Conservation (phyloP, 2,329 filamentous ascomycete species). For the Colletotrichum lindemuthianum region DNA sequence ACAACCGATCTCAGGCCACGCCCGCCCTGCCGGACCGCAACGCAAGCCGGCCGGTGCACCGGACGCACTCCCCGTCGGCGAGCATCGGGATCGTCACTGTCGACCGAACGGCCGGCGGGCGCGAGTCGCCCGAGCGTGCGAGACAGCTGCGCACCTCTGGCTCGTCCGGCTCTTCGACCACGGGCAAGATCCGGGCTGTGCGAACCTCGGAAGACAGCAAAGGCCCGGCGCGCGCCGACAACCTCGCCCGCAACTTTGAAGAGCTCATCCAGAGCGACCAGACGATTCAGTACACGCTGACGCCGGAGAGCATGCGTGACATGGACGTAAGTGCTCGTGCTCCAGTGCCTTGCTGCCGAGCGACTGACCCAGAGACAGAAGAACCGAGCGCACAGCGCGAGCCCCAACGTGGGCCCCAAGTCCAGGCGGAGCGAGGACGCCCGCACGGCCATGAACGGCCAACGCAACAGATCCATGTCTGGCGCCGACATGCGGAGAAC, state of each 20-base stretch:
- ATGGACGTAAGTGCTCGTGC: conserved; percentile 49
- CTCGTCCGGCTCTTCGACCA: conserved; percentile 61
- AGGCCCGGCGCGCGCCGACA: conserved; percentile 57
- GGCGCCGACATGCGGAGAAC: conserved; percentile 53
- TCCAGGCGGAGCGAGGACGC: conserved; percentile 59
- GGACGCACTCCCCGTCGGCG: conserved; percentile 35
- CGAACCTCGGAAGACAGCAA: conserved; percentile 68
- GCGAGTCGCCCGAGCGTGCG: conserved; percentile 35
- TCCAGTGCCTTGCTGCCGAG: no score
- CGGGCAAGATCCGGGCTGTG: conserved; percentile 62
- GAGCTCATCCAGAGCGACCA: conserved; percentile 84
- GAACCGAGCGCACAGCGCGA: conserved; percentile 49
- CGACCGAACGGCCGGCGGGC: conserved; percentile 43
- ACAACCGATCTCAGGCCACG: conserved; percentile 39
- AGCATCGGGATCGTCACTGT: conserved; percentile 52
- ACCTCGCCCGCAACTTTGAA: conserved; percentile 77
- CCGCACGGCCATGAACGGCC: conserved; percentile 47
- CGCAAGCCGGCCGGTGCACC: conserved; percentile 25
- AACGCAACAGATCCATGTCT: conserved; percentile 47
- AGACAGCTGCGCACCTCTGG: conserved; percentile 59
- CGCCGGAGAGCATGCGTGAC: conserved; percentile 81
- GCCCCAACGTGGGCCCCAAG: conserved; percentile 53
- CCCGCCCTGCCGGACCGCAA: conserved; percentile 37
- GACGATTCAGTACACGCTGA: conserved; percentile 84
- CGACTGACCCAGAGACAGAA: conserved; percentile 45